These are phyloP conservation scores for Isabelozyma pseudorhagii DNA, from an alignment of 805 yeast genomes.

Conservation along the genomic window DNA sequence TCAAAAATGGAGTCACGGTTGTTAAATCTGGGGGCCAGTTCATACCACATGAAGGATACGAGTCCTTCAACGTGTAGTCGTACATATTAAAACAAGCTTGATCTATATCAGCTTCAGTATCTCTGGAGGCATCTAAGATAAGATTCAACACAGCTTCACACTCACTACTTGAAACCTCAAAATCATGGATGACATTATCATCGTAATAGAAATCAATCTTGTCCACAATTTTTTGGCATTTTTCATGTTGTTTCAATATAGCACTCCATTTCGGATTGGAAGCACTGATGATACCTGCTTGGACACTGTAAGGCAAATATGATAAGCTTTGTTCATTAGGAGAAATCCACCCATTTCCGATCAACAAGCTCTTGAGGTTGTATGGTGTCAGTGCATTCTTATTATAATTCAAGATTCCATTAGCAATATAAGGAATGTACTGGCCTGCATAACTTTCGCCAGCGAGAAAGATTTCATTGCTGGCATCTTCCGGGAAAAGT, in stretches of 20 bases:
- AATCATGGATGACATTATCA: slow-evolving; percentile 10
- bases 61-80: slow-evolving; percentile 67
- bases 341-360: slow-evolving; percentile 95
- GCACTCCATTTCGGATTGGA: slow-evolving; percentile 35
- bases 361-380: slow-evolving; percentile 62
- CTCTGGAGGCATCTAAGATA: slow-evolving; percentile 32
- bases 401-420: slow-evolving; percentile 52
- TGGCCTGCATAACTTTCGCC: slow-evolving; percentile 99
- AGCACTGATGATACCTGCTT: slow-evolving; percentile 51
- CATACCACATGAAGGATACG: slow-evolving; percentile 84
- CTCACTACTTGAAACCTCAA: slow-evolving; percentile 22
- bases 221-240: slow-evolving; percentile 56
- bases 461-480: slow-evolving; percentile 69
- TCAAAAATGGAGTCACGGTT: slow-evolving; percentile 49
- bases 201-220: slow-evolving; percentile 14
- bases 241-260: slow-evolving; percentile 50
- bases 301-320: slow-evolving; percentile 66
- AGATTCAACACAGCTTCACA: slow-evolving; percentile 50
- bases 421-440: slow-evolving; percentile 85
- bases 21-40: slow-evolving; percentile 80
- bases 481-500: slow-evolving; percentile 1
- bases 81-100: slow-evolving; percentile 77
- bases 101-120: slow-evolving; percentile 22
- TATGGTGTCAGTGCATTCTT: slow-evolving; percentile 17
- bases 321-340: slow-evolving; percentile 83